Base-by-base conservation (phyloP, 2,329 filamentous ascomycete species). In the Claviceps lovelessii region DNA sequence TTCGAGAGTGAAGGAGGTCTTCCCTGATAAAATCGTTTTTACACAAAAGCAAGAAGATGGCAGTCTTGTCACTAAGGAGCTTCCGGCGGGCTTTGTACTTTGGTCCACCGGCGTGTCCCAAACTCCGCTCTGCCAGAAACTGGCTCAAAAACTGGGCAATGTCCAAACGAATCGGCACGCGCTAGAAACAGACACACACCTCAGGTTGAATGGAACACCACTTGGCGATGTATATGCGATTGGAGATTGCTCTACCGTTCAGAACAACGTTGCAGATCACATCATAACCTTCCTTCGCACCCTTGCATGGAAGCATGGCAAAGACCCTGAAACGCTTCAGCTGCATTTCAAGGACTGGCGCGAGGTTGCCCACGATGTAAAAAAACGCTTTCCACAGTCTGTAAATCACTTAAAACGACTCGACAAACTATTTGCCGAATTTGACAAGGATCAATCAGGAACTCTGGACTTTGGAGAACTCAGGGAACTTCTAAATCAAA, bases 71-170 rank as follows among this genome's bases (percentile, higher is more conserved):
- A 86, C 83, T 29, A 98, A 98, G 68, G 93, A 98, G 64, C 81
- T 98, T 0, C 91, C 93, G 0, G 90, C 89, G 76, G 93, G 90
- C 33, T 95, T 98, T 73, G 97, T 93, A 63, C 76, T 98, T 15
- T 98, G 93, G 93, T 97, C 93, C 0, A 98, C 93, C 0, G 93
- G 93, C 58, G 91, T 98, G 46, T 77, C 90, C 0, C 93, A 95
- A 66, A 87, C 88, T 5, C 79, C 86, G 31, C 83, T 98, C 60
- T 86, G 82, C 66, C 80, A 89, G 69, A 84, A 74, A 19, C 73
- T 98, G 33, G 84, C 90, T 3, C 73, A 79, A n/a, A 87, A 89
- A 62, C 80, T 98, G 3, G 82, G 81, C 19, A 76, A 85, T 5
- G 71, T 73, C 15, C 93, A 98, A 68, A 90, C 82, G 59, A 98